A percentile compares a stretch with the other conserved stretches of the same genome.
Conservation (phyloP, 2,329 filamentous ascomycete genomes). For the Curvularia sp. region DNA sequence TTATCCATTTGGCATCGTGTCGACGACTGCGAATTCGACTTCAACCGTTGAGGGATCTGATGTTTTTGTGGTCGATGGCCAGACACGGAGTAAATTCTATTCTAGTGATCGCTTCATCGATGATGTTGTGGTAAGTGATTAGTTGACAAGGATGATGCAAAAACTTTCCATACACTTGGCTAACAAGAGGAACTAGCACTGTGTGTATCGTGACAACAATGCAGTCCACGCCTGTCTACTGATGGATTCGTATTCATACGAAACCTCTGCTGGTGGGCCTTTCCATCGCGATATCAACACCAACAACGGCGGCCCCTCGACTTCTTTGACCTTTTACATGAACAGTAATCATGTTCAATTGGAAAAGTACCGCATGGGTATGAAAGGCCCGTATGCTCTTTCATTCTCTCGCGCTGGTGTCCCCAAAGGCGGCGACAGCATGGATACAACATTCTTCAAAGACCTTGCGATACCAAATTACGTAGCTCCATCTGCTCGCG, state of each 20-base stretch:
- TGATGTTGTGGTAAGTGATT: constrained; percentile 49
- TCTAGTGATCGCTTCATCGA: constrained; percentile 74
- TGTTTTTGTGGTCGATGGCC: constrained; percentile 64
- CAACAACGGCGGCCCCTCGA: constrained; percentile 67
- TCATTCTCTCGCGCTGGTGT: constrained; percentile 66
- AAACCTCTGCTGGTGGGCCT: constrained; percentile 70
- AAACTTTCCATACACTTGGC: neutral
- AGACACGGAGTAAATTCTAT: constrained; percentile 75
- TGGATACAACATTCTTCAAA: constrained; percentile 67
- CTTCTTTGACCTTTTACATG: constrained; percentile 71
- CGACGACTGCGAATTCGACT: constrained; percentile 61
- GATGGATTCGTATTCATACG: constrained; percentile 62
- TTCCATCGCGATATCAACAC: constrained; percentile 69
- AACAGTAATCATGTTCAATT: constrained; percentile 68
- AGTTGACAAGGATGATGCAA: neutral
- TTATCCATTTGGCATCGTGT: constrained; percentile 55
- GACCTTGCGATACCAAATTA: constrained; percentile 66
- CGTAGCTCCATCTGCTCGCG: constrained; percentile 63
- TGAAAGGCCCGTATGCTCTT: constrained; percentile 71
- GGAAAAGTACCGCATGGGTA: constrained; percentile 66
- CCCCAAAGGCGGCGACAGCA: constrained; percentile 51
- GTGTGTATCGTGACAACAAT: constrained; percentile 60
- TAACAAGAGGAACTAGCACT: constrained; percentile 55
- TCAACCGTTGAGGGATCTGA: constrained; percentile 63
- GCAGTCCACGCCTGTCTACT: constrained; percentile 68